These are phyloP conservation scores for Saxophila tyrrhenica DNA, from an alignment of 495 filamentous ascomycete species.

Conservation along the genomic window DNA sequence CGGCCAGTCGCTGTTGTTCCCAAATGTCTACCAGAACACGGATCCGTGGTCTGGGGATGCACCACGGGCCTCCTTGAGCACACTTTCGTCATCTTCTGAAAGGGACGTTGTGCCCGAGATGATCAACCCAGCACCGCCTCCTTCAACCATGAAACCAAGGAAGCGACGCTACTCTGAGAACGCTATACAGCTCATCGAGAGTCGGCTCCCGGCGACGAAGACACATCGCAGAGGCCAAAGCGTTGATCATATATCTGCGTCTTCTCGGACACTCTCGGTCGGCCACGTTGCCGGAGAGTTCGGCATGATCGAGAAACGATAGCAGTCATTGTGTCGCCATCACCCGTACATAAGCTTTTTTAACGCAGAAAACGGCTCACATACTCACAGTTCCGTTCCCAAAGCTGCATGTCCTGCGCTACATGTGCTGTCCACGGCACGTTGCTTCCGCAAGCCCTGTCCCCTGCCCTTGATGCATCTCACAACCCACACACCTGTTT, in stretches of 20 bases:
- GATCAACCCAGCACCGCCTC: background rate
- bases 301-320: background rate
- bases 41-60: background rate
- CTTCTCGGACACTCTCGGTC: background rate
- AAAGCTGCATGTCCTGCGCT: background rate
- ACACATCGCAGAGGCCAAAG: background rate
- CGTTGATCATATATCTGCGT: background rate
- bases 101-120: slow-evolving; percentile 7
- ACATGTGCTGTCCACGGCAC: background rate
- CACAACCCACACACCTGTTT: background rate
- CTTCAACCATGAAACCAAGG: background rate
- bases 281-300: background rate
- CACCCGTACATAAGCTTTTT: background rate
- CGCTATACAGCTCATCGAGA: slow-evolving; percentile 13
- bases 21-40: background rate
- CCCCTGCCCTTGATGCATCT: background rate
- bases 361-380: background rate
- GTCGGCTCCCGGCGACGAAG: background rate
- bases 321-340: background rate
- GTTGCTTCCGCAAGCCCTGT: background rate
- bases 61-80: background rate
- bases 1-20: background rate
- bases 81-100: background rate
- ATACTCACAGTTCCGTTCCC: too few relatives aligned
- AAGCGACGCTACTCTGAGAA: slow-evolving; percentile 14